Evolutionary conservation across 2,329 filamentous ascomycete species (phyloP), one percentile per base, ranked within the genome.

Genomic region (Fusarium hainanense): DNA sequence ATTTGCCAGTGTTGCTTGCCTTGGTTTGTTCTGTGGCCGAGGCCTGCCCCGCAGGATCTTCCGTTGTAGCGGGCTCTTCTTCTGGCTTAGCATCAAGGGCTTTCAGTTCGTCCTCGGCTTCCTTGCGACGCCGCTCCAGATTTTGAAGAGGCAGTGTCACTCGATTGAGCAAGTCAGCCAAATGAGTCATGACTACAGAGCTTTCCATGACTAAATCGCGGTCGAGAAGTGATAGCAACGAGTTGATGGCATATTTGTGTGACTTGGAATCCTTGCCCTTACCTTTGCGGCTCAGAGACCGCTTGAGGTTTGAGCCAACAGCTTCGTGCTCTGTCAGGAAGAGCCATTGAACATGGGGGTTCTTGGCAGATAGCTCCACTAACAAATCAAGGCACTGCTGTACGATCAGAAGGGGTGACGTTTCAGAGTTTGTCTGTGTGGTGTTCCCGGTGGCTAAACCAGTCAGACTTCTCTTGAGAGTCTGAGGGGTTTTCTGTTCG

Each of bases 171-270:
- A 99, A 84, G 69, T 91, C 90, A 4, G 96, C 96, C 27, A 99
- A 86, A 68, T 94, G 91, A 74, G 97, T 95, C 94, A 99, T 98
- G 59, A 97, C 95, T 9, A 90, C 87, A n/a, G 95, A 94, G 80
- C 94, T 99, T 81, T 99, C 96, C 82, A 97, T 97, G 69, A 99
- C 94, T 66, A 98, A 85, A 70, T 94, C 93, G n/a, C 96, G 92
- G 77, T 98, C 96, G 23, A 99, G 86, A 7, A 99, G 86, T 66
- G 90, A 91, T 48, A 99, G 85, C 30, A 99, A 83, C 16, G 94
- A 94, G 78, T 99, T 99, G 77, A 99, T 88, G 12, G 97, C 94
- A 77, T 92, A 99, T 77, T 93, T 96, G 72, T 91, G 90, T 28
- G 93, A 90, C 79, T 92, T 97, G 71, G 85, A 89, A 70, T 97